Base-by-base conservation (phyloP, 257 asterid species). In the Primulina huaijiensis region DNA sequence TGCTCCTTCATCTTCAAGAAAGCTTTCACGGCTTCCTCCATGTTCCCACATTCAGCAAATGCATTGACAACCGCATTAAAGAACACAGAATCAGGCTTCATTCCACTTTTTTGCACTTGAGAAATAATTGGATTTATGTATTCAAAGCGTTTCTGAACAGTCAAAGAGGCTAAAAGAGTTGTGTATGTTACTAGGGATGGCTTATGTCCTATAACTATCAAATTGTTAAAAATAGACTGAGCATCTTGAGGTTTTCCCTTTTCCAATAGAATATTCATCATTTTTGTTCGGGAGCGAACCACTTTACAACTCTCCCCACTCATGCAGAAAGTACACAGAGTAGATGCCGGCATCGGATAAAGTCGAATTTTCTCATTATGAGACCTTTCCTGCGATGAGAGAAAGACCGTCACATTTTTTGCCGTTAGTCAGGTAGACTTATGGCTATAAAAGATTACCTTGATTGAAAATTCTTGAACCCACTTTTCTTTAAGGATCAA, bases 121-220 rank as follows among this genome's bases (percentile, higher is more conserved):
- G 87, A 74, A 71, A 87, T 76, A 58, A 89, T 83, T 16, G 82
- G 64, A 70, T 81, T 79, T 67, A 82, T 84, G 62, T 80, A 72
- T 57, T 72, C 71, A 38, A 88, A 88, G 71, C 76, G 80, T 81
- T 85, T 89, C 76, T 73, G 92, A 72, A 69, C 79, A 34, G 94
- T 89, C 74, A 89, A 76, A 65, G 89, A 80, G 30, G 92, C 85
- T 75, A 89, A 68, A 63, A 89, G 87, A 10, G 90, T 85, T 8
- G 96, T 89, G 81, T 85, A 89, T 74, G 96, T 84, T 30, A 87
- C 81, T 11, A 89, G 80, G 64, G 96, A 85, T 53, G 95, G 96
- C 65, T 80, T 82, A 68, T 89, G 96, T 20, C 95, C 95, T 68
- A 46, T 81, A 72, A 76, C 82, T 67, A 84, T 82, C 81, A 87